These are phyloP conservation scores for Lipomyces spencermartinsiae DNA, from an alignment of 805 yeast species.

Conservation along the genomic window DNA sequence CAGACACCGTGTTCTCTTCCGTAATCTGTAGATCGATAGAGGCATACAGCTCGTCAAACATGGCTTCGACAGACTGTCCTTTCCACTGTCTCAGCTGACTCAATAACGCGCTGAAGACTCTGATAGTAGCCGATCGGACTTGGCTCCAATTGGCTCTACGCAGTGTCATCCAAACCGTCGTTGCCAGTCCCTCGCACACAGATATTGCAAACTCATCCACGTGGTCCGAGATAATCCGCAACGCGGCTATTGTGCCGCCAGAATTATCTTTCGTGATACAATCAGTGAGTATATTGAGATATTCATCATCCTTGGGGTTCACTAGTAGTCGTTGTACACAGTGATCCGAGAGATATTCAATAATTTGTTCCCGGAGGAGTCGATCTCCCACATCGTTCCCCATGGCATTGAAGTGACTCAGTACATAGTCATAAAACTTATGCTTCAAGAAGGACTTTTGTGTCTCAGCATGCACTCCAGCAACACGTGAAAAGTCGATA, in stretches of 20 bases:
- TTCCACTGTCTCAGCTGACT: neutral
- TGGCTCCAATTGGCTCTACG: constrained; percentile 38
- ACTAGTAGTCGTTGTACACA: neutral
- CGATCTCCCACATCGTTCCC: constrained; percentile 15
- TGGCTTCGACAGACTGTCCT: constrained; percentile 13
- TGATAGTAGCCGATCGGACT: constrained; percentile 41
- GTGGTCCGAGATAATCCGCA: constrained; percentile 1
- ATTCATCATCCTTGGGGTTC: neutral
- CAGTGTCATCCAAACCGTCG: constrained; percentile 14
- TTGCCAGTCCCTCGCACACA: neutral
- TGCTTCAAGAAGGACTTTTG: neutral
- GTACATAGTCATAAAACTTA: neutral
- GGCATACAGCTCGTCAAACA: constrained; percentile 45
- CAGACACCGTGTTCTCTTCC: constrained; percentile 52
- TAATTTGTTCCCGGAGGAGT: constrained; percentile 21
- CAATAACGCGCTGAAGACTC: constrained; percentile 29
- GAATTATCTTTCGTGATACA: constrained; percentile 15
- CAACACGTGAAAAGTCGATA: neutral
- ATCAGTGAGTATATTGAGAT: neutral
- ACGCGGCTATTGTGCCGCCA: constrained; percentile 5
- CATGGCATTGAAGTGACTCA: neutral
- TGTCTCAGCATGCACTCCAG: neutral
- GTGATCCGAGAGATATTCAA: constrained; percentile 7
- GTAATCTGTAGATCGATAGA: constrained; percentile 47
- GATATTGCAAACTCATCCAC: neutral